Base-by-base conservation (phyloP, 106 monocot genomes). In the Dioscorea dumetorum region DNA sequence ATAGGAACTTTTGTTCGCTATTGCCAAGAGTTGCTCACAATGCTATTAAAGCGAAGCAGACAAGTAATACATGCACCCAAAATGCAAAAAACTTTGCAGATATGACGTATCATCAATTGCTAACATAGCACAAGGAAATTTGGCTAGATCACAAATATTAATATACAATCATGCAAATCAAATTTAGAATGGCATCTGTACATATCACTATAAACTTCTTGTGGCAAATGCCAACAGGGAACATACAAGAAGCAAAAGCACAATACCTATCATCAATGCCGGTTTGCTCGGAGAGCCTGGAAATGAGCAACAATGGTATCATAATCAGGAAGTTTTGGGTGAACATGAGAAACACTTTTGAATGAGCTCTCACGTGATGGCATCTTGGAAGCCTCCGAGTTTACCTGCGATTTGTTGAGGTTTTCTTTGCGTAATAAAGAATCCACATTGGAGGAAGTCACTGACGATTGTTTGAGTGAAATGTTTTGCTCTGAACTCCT, bases 321-420 rank as follows among this genome's bases (percentile, higher is more conserved):
- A 64, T 85, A 88, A 63, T 92, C 83, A 15, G 92, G 92, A 64
- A 82, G 88, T 24, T 85, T 92, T 28, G 88, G 87, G 49, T 85
- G 92, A 70, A 79, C 78, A 78, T 87, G 87, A 67, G 92, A 49
- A 64, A 77, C 56, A 24, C 58, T 73, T 49, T 81, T 80, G 2
- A 61, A 18, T 20, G 73, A 74, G 20, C 18, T 68, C 33, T 73
- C 79, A 28, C 54, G 69, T 22, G 79, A 81, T n/a, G 48, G 69
- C 50, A 56, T 8, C 24, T 66, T 70, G 53, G 53, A 22, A 22
- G 33, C 66, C 20, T 48, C 74, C 56, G 52, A 58, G 24, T 70
- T 83, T 60, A 12, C 68, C 49, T 51, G 62, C 34, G 5, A 8
- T 60, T 33, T 74, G 49, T 78, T 71, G 20, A 34, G 19, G 57